Base-by-base conservation (phyloP, 345 rosid genomes). In the Turnera subulata region DNA sequence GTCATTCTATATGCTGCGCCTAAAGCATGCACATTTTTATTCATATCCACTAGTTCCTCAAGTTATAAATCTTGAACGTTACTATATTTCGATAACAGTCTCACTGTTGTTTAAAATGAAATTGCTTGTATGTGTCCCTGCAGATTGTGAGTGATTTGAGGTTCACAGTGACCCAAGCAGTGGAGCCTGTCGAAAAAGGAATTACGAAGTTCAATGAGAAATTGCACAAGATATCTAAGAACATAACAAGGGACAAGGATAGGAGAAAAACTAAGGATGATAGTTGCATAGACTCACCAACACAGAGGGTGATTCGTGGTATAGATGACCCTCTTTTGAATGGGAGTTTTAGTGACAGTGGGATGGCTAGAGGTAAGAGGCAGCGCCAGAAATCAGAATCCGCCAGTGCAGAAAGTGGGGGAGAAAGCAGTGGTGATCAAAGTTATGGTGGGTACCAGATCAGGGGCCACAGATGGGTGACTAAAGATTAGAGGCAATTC, bases 391-490 rank as follows among this genome's bases (percentile, higher is more conserved):
- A 81, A 66, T 73, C 97, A 6, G 97, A 88, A 50, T 73, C 84
- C 62, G 71, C 86, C 1, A 84, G 96, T 40, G 90, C 78, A 16
- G 99, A 85, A 68, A 93, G 97, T 51, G 99, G 99, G 43, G 97
- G 99, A 65, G 97, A 93, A 74, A 85, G 99, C 73, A 86, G 96
- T 72, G 82, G 90, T 42, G 97, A 93, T 59, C 97, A 89, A 67
- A 80, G 80, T 72, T 81, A 76, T 61, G 81, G 84, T 53, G 88
- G 84, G 40, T 83, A 70, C 68, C 86, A 80, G 56, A 74, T 82
- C 46, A 73, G 96, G 50, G 99, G 96, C 40, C 68, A 69, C 25
- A 81, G 97, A 71, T 93, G 96, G 99, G 73, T 85, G 66, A 89
- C 83, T 22, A 89, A 79, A 70, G 97, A 83, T 37, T 89, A 84